A percentile compares a stretch with the other conserved stretches of the same genome.
phyloP scores from a whole-genome alignment of 148 eudicot species.

The Rhododendron henanense region DNA sequence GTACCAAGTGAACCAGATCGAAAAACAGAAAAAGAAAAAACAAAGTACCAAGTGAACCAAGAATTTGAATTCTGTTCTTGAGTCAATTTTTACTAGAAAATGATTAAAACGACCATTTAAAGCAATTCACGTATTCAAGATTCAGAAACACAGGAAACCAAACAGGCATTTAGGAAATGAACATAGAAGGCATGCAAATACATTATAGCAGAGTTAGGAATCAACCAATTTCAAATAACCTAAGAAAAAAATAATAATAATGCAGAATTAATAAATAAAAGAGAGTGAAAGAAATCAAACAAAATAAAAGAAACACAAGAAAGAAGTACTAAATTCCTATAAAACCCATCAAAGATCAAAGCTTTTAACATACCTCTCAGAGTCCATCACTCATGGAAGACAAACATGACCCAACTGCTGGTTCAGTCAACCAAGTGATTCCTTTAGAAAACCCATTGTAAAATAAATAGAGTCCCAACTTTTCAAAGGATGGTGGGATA shows the following conservation, averaged over 20 bases:
- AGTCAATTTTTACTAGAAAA: neutral
- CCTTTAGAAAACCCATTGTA: neutral
- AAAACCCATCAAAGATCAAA: conserved; percentile 21
- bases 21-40: too few species aligned
- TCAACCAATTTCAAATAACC: conserved; percentile 17
- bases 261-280: neutral
- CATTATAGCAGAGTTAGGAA: too few species aligned
- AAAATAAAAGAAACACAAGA: neutral
- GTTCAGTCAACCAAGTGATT: neutral
- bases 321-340: neutral
- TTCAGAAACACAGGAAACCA: too few species aligned
- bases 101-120: too few species aligned
- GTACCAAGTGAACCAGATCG: too few species aligned
- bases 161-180: too few species aligned
- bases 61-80: neutral
- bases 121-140: too few species aligned
- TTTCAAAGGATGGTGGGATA: conserved; percentile 24
- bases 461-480: neutral
- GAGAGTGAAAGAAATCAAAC: neutral
- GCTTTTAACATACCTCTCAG: conserved; percentile 26
- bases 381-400: conserved; percentile 13
- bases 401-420: neutral
- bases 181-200: too few species aligned
- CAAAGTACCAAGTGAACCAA: neutral
- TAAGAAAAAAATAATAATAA: neutral